Evolutionary conservation across 345 rosid genomes (phyloP).

Genomic region (Zanthoxylum bungeanum): DNA sequence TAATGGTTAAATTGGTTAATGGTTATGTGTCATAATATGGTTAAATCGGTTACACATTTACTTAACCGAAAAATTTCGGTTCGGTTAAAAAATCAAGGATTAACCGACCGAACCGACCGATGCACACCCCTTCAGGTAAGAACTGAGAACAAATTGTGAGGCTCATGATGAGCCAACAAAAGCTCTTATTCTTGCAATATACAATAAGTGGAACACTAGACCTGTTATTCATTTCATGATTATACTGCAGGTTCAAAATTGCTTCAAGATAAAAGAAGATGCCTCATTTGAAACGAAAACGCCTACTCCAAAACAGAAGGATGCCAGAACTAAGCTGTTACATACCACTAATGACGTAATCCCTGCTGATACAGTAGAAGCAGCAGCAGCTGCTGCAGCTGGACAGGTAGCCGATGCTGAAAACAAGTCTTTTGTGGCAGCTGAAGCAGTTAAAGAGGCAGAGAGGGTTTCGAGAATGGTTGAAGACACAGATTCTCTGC

Average conservation of each 20-base stretch:
- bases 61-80: too few relatives aligned
- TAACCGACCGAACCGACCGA: too few relatives aligned
- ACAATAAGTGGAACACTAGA: neutral
- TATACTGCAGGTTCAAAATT: conserved; percentile 45
- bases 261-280: conserved; percentile 39
- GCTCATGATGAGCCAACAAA: neutral
- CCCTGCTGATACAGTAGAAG: conserved; percentile 41
- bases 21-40: too few relatives aligned
- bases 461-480: conserved; percentile 62
- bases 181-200: neutral
- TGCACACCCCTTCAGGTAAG: too few relatives aligned
- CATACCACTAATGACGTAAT: conserved; percentile 17
- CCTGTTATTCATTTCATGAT: neutral
- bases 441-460: conserved; percentile 70
- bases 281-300: conserved; percentile 26
- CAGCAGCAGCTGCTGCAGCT: conserved; percentile 66
- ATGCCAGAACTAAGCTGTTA: conserved; percentile 30
- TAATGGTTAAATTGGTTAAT: too few relatives aligned
- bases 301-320: conserved; percentile 32
- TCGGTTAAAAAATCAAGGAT: too few relatives aligned
- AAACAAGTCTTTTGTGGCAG: conserved; percentile 63
- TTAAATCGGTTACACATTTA: too few relatives aligned
- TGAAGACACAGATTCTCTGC: conserved; percentile 43
- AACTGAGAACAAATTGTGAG: neutral
- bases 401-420: conserved; percentile 76